A percentile compares a stretch with the other conserved stretches of the same genome.
phyloP scores from a whole-genome alignment of 805 yeast genomes.

The Candida chauliodis region DNA sequence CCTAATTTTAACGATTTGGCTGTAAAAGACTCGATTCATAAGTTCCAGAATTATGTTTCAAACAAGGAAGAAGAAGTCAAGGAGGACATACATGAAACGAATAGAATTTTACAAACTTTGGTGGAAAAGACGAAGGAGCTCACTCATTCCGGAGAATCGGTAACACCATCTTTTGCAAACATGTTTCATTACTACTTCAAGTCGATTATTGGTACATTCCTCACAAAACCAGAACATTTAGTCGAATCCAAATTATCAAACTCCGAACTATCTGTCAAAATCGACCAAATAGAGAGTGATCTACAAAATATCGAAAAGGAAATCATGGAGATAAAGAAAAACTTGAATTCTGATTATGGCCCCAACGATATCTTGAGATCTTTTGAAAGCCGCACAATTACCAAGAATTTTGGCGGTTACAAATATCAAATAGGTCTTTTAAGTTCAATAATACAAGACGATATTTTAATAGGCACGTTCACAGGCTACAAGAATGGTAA shows the following conservation, averaged over 20 bases:
- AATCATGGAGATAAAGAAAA: slow-evolving; percentile 15
- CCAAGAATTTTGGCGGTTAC: slow-evolving; percentile 61
- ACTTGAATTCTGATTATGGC: slow-evolving; percentile 44
- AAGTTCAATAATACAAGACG: slow-evolving; percentile 54
- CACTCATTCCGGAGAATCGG: slow-evolving; percentile 1
- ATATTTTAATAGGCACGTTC: slow-evolving; percentile 50
- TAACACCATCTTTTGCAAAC: slow-evolving; percentile 19
- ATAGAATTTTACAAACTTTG: slow-evolving; percentile 19
- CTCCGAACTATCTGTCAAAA: slow-evolving; percentile 9
- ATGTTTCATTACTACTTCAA: slow-evolving; percentile 24
- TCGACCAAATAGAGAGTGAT: slow-evolving; percentile 16
- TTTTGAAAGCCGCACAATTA: slow-evolving; percentile 45
- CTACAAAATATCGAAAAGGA: slow-evolving; percentile 13
- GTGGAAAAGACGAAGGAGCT: slow-evolving; percentile 14
- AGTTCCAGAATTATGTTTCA: slow-evolving; percentile 47
- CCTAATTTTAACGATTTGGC: slow-evolving; percentile 85
- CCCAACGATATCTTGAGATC: slow-evolving; percentile 64
- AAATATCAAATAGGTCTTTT: slow-evolving; percentile 60
- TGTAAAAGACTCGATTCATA: slow-evolving; percentile 67
- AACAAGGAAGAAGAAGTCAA: slow-evolving; percentile 24
- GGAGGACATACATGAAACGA: slow-evolving; percentile 6
- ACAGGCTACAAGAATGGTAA: slow-evolving; percentile 22
- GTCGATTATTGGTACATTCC: slow-evolving; percentile 4
- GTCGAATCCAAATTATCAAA: slow-evolving; percentile 3
- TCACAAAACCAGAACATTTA: slow-evolving; percentile 3